phyloP scores from a whole-genome alignment of 768 basidiomycete genomes.

The Tulasnella sp. region DNA sequence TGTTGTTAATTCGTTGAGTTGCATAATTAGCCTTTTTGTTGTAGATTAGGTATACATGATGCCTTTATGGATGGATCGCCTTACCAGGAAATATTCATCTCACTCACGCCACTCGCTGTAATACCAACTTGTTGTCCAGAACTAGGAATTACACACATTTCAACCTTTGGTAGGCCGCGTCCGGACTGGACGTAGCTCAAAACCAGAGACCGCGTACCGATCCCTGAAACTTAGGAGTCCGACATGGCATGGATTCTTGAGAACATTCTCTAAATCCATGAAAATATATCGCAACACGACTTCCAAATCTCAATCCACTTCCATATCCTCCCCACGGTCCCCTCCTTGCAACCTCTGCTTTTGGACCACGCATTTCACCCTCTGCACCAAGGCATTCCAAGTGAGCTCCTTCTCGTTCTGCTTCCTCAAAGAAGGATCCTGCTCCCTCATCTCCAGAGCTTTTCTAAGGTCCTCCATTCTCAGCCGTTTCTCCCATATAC shows the following conservation, averaged over 20 bases:
- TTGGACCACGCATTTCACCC: conserved; percentile 22
- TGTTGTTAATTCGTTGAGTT: conserved; percentile 26
- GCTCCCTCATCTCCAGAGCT: conserved; percentile 40
- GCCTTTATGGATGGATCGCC: not conserved
- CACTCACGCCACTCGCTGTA: too few relatives aligned
- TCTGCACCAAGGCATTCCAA: not conserved
- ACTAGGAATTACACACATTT: too few relatives aligned
- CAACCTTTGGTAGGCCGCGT: too few relatives aligned
- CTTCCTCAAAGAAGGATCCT: not conserved
- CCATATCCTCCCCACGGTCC: conserved; percentile 28
- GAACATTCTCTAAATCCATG: too few relatives aligned
- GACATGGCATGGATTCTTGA: not conserved
- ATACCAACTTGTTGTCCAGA: too few relatives aligned
- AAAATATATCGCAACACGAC: too few relatives aligned
- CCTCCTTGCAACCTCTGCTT: conserved; percentile 26
- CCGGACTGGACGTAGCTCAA: too few relatives aligned
- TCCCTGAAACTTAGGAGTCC: not conserved
- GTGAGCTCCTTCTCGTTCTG: not conserved
- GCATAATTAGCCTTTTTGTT: not conserved
- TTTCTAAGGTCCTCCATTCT: conserved; percentile 55
- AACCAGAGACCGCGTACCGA: not conserved
- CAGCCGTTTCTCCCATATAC: conserved; percentile 63
- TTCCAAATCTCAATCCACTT: not conserved
- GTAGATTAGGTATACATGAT: not conserved
- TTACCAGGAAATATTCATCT: too few relatives aligned